These are phyloP conservation scores for Stevia rebaudiana DNA, from an alignment of 140 eudicot genomes.

Conservation along the genomic window DNA sequence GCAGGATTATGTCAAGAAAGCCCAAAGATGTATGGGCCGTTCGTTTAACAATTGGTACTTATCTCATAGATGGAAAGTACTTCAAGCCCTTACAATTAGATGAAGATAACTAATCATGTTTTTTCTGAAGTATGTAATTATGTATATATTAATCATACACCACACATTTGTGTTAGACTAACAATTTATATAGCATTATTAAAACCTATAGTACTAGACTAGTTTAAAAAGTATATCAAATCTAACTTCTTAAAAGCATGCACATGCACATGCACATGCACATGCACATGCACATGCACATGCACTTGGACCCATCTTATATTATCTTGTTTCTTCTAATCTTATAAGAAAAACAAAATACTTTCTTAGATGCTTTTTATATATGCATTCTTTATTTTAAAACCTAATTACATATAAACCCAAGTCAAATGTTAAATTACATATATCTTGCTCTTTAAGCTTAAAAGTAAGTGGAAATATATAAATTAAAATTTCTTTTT, in stretches of 20 bases:
- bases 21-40: slow-evolving; percentile 97
- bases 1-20: slow-evolving; percentile 84
- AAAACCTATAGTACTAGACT: slow-evolving; percentile 14
- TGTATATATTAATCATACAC: slow-evolving; percentile 16
- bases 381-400: too few relatives aligned
- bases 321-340: slow-evolving; percentile 25
- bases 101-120: slow-evolving; percentile 29
- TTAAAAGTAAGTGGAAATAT: too few relatives aligned
- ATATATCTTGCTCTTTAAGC: too few relatives aligned
- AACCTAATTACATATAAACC: too few relatives aligned
- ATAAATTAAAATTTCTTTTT: too few relatives aligned
- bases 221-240: slow-evolving; percentile 13
- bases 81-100: slow-evolving; percentile 75
- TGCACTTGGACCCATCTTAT: slow-evolving; percentile 29
- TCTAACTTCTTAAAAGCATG: slow-evolving; percentile 20
- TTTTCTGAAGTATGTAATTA: slow-evolving; percentile 8
- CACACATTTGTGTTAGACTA: neutral
- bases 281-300: slow-evolving; percentile 24
- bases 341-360: slow-evolving; percentile 18
- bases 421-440: too few relatives aligned
- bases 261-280: slow-evolving; percentile 25
- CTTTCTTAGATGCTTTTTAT: slow-evolving; percentile 18
- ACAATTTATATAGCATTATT: slow-evolving; percentile 16
- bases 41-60: slow-evolving; percentile 70
- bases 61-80: slow-evolving; percentile 74